Base-by-base conservation (phyloP, 1,284 basidiomycete genomes). In the Apiotrichum akiyoshidainum region DNA sequence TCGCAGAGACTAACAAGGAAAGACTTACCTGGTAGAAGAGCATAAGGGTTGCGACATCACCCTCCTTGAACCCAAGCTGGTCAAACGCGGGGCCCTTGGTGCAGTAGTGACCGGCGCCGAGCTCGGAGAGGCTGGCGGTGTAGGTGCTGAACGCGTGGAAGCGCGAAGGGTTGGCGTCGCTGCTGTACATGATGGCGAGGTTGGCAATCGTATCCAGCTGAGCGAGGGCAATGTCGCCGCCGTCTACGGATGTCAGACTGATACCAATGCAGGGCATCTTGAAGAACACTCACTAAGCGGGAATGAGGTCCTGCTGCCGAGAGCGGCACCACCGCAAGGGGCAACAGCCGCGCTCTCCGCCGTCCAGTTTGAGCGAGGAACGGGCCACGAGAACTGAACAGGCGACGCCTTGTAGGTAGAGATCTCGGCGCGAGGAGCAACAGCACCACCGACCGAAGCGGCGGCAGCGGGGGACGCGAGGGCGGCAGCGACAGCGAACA, bases 141-240 rank as follows among this genome's bases (percentile, higher is more conserved):
- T 65, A 71, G 21, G 63, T 65, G 41, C 55, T 60, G 59, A 71
- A 69, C n/a, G 57, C 59, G 52, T 68, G 68, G 63, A 69, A 69
- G 19, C 46, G 44, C 13, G 59, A 50, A 2, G 68, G 68, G 50
- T 68, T 53, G 21, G 61, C 33, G 47, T 64, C 61, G 35, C 63
- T 62, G 46, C 57, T 59, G 55, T 61, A 69, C 16, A 69, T 46
- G 48, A 69, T 45, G 47, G 65, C 63, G 52, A 69, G 55, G 39
- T 60, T 60, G 31, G 56, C 51, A 10, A 61, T 35, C n/a, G 59
- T 26, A 34, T 61, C 60, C 22, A 31, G 41, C 34, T 64, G 61
- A 9, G 54, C 58, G 34, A 69, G 50, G 10, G 68, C 52, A 45
- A 69, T 54, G n/a, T 69, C 60, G 22, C 68, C 68, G 17, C 65